Conservation (phyloP, 306 rosid species). For the Malus orientalis region DNA sequence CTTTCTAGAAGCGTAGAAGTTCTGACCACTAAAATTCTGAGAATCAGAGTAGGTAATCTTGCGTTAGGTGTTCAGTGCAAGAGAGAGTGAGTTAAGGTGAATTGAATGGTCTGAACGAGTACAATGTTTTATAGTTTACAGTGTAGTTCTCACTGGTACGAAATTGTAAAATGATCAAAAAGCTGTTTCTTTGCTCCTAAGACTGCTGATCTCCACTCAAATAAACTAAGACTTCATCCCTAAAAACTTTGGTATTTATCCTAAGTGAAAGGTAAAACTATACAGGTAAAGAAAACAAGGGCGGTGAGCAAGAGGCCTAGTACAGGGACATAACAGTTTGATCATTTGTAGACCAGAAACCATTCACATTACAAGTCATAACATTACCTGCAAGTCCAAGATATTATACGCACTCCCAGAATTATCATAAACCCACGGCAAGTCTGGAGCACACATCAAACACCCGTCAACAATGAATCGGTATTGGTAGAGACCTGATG, state of each 20-base stretch:
- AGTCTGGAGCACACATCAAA: conserved; percentile 62
- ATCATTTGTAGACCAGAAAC: neutral
- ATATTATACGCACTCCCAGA: conserved; percentile 58
- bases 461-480: conserved; percentile 73
- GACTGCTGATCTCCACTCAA: neutral
- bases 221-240: neutral
- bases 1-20: neutral
- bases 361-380: neutral
- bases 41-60: neutral
- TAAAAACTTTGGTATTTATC: neutral
- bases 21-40: neutral
- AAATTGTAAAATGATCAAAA: neutral
- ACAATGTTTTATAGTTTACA: neutral
- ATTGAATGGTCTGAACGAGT: neutral
- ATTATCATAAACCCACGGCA: conserved; percentile 42
- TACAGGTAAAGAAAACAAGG: neutral
- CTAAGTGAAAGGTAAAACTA: neutral
- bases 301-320: neutral
- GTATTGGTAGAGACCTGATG: conserved; percentile 58
- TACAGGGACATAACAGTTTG: neutral
- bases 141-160: neutral
- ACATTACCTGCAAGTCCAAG: conserved; percentile 70
- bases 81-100: neutral
- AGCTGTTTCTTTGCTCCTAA: neutral
- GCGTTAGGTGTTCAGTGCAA: neutral